Base-by-base conservation (phyloP, 2,329 filamentous ascomycete genomes). In the Alternaria sp. region DNA sequence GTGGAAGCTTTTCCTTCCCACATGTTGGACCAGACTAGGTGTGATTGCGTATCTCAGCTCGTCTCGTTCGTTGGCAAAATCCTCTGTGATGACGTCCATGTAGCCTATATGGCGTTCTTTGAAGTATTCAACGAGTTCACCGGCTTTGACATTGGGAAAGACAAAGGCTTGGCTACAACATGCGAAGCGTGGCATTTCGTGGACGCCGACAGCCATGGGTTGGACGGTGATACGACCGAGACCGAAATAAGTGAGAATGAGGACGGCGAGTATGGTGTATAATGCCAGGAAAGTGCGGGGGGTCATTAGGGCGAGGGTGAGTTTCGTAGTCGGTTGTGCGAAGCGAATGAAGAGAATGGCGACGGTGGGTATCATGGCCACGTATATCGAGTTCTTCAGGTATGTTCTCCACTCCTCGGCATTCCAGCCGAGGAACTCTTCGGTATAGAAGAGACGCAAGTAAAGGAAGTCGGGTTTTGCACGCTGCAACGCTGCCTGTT, bases 401-500 rank as follows among this genome's bases (percentile, higher is more conserved):
- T 81, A 80, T 4, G 54, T 70, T 0, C 51, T 60, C 79, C 78
- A 81, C 37, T 78, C 65, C 60, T 82, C 79, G 7, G 69, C 69
- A 51, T 82, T 81, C 80, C 80, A 82, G 51, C 80, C 79, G 3
- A 80, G 72, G 44, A 80, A 79, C 49, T 79, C 70, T 53, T 82
- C 80, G 0, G 79, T 80, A 57, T 80, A 81, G 69, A 83, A 82
- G 11, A 83, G 70, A 3, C 80, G 79, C 17, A 82, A 70, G 62
- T 82, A 82, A 6, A 81, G 67, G 62, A 77, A 78, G 28, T 74
- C 68, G 26, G 67, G 59, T 13, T 64, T 67, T 9, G 65, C 63
- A 17, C 62, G 66, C 37, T 58, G 59, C 26, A 68, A 45, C 14
- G 61, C 63, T 11, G 70, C 72, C 49, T 76, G 65, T 31, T 58